Evolutionary conservation across 768 basidiomycete species (phyloP), one percentile per base, ranked within the genome.

Genomic region (Coprinopsis marcescibilis): DNA sequence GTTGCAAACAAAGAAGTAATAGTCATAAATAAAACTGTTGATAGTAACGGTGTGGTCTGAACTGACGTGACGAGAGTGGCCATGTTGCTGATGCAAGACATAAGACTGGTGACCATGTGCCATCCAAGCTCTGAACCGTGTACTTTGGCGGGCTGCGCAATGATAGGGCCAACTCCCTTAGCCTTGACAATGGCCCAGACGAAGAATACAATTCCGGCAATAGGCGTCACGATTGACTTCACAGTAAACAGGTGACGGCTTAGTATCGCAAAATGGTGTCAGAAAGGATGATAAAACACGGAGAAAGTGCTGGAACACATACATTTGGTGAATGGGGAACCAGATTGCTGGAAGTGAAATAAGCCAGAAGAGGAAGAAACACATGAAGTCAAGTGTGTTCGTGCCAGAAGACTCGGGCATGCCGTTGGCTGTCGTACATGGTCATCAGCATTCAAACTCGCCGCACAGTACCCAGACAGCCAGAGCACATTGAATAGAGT

Each of bases 311-410:
- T n/a, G n/a, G n/a, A n/a, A n/a, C 39, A 4, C 39, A 48, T 61
- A 84, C 83, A 88, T 83, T 57, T 83, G 75, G 68, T 91, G 86
- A 39, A 89, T 80, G 10, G 85, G 87, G 54, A 88, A 83, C 83
- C 83, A 89, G 54, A 89, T 82, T 14, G 82, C 80, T 7, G 85
- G 86, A 24, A 90, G 74, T 25, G 81, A 85, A 30, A 88, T 72
- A 21, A 89, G 65, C 83, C 86, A 91, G 71, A 90, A 93, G 48
- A 92, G 70, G 72, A 92, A 83, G 77, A 92, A 92, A 54, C 79
- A 80, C 68, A 88, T 66, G 54, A 83, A 86, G 65, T 86, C 80
- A 44, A 76, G 74, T n/a, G 83, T 82, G 46, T 72, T 84, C 25
- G 79, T 89, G 35, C 87, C 86, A 49, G 85, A 80, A 11, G 80